Conservation (phyloP, 495 filamentous ascomycete species). For the Hyaloscypha bicolor region DNA sequence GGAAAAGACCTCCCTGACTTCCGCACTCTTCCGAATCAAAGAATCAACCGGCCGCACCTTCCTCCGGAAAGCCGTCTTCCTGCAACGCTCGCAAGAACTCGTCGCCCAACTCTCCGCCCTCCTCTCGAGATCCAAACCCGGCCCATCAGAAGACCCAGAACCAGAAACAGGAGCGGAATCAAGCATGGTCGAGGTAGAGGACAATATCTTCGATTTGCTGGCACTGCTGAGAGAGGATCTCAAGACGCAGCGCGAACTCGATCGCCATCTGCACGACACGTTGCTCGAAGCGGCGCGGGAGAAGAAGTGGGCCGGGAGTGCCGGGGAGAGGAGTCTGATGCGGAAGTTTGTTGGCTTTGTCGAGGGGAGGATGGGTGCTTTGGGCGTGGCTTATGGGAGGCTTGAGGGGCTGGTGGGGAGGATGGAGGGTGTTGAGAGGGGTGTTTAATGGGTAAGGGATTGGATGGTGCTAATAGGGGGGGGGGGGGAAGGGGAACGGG, state of each 20-base stretch:
- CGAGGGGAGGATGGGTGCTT: background rate
- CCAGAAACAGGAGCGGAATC: background rate
- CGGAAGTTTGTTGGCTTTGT: background rate
- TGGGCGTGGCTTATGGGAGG: background rate
- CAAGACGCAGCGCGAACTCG: background rate
- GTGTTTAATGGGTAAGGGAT: background rate
- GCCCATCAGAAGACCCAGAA: background rate
- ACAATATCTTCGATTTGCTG: background rate
- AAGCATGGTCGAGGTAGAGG: background rate
- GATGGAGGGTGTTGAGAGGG: background rate
- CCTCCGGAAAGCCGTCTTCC: conserved; percentile 5
- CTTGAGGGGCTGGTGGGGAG: background rate
- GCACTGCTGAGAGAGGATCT: background rate
- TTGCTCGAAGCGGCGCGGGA: background rate
- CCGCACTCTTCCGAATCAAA: background rate
- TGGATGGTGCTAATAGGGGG: too few relatives aligned
- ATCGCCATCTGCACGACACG: background rate
- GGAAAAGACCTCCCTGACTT: background rate
- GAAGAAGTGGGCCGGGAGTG: background rate
- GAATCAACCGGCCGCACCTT: conserved; percentile 5
- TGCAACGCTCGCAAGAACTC: background rate
- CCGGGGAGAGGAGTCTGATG: background rate
- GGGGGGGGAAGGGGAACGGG: too few relatives aligned
- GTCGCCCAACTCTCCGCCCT: too few relatives aligned
- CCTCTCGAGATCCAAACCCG: too few relatives aligned